Conservation (phyloP, 176 grass and related monocot species). For the Zea mays region DNA sequence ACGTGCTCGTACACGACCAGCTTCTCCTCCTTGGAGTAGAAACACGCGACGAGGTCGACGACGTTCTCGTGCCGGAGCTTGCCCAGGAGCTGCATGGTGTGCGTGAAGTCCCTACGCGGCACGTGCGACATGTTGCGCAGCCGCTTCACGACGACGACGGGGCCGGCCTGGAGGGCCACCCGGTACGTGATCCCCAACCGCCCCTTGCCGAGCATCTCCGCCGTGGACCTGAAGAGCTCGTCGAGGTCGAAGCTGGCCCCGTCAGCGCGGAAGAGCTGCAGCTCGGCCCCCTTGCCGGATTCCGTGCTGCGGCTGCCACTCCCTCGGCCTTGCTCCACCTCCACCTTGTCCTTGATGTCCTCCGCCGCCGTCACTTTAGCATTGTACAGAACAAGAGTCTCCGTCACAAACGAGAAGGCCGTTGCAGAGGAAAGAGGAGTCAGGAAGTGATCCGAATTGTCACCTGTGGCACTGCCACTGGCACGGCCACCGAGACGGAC, state of each 20-base stretch:
- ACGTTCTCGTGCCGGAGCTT: constrained; percentile 85
- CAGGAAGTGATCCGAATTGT: not conserved
- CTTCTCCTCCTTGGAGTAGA: constrained; percentile 90
- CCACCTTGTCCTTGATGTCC: constrained; percentile 53
- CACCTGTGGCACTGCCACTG: constrained; percentile 42
- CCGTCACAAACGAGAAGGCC: not conserved
- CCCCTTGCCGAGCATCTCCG: constrained; percentile 76
- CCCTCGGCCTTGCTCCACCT: constrained; percentile 30
- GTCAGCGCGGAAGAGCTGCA: constrained; percentile 62
- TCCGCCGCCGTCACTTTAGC: constrained; percentile 25
- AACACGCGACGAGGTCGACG: constrained; percentile 62
- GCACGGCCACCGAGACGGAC: constrained; percentile 41
- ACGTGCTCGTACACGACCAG: constrained; percentile 74
- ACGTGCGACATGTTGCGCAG: constrained; percentile 67
- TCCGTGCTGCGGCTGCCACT: constrained; percentile 47
- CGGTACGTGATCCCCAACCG: constrained; percentile 77
- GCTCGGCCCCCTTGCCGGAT: constrained; percentile 29
- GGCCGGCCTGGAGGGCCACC: constrained; percentile 48
- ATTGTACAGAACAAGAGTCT: not conserved
- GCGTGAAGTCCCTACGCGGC: constrained; percentile 62
- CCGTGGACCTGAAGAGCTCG: constrained; percentile 69
- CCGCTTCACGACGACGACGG: constrained; percentile 72
- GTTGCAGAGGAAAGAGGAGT: not conserved
- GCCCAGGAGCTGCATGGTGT: constrained; percentile 80
- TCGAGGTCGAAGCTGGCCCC: constrained; percentile 61